phyloP scores from a whole-genome alignment of 768 basidiomycete genomes.

The Trametes sanguinea region DNA sequence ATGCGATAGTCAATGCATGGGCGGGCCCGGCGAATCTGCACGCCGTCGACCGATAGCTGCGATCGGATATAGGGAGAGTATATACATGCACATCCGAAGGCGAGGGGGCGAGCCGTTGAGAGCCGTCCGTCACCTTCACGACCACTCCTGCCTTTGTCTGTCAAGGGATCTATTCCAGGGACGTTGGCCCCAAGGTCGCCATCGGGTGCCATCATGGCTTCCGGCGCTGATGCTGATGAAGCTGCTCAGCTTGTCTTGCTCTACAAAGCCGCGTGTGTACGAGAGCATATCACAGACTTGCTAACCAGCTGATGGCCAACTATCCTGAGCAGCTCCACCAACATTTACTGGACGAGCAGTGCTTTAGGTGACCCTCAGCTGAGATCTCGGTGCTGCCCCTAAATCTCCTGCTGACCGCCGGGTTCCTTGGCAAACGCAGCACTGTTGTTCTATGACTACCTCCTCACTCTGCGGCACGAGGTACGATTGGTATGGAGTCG shows the following conservation, averaged over 20 bases:
- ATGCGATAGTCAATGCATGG: too few relatives aligned
- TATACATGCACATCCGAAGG: too few relatives aligned
- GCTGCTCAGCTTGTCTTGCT: conserved; percentile 6
- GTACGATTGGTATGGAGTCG: conserved; percentile 10
- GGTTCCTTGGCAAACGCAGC: neutral
- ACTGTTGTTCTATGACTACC: conserved; percentile 8
- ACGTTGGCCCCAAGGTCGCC: too few relatives aligned
- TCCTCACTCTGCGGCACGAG: conserved; percentile 8
- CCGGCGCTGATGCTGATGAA: neutral
- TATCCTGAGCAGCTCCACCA: neutral
- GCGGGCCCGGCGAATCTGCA: too few relatives aligned
- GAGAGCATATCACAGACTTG: neutral
- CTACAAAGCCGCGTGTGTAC: conserved; percentile 11
- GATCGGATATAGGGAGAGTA: too few relatives aligned
- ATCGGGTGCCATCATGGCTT: neutral
- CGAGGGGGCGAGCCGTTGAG: too few relatives aligned
- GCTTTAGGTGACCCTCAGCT: neutral
- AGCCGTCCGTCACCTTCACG: too few relatives aligned
- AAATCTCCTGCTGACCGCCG: neutral
- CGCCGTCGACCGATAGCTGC: too few relatives aligned
- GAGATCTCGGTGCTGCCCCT: neutral
- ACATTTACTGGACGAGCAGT: conserved; percentile 11
- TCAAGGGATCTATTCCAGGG: too few relatives aligned
- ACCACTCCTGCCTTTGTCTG: too few relatives aligned
- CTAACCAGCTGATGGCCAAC: neutral